Evolutionary conservation across 1,284 basidiomycete species (phyloP), one percentile per base, ranked within the genome.

Genomic region (Tylopilus sp.): DNA sequence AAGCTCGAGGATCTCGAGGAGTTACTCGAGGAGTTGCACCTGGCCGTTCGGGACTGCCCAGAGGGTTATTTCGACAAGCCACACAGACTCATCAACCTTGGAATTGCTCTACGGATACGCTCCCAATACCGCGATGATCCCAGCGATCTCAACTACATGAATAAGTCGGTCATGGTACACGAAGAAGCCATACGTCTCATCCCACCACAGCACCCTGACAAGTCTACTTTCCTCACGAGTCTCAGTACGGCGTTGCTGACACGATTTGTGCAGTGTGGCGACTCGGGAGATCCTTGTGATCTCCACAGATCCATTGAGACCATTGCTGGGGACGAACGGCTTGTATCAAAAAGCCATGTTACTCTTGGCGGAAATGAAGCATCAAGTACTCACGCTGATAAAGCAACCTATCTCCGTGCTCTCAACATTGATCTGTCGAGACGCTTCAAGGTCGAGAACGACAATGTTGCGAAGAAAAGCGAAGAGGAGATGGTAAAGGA

Each of bases 1-100:
- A 36, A 22, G 29, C 2, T 47, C 44, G 22, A n/a, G 7, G 49
- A 41, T 9, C 24, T 69, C 2, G 15, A 71, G 39, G 3, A 54
- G 4, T 8, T 65, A 19, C 51, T 63, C 19, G 29, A 36, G 6
- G 8, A 9, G 5, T 47, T 59, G 52, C 38, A 41, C n/a, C 24
- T 47, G 16, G 41, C 57, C 0, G 47, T 58, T 4, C 24, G 32
- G 4, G 32, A 41, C 4, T 22, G 2, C 41, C 59, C 59, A 12
- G 19, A 36, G 0, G 41, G 51, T 13, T 55, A 61, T 39, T 39
- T 68, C 9, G 55, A 61, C 58, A 70, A 13, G 36, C 53, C 19
- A 12, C 15, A 22, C 5, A 38, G 65, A 19, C 16, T 70, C 10
- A 52, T 9, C 33, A 70, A 70, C 41, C 58, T 69, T 19, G 56